These are phyloP conservation scores for Dictyostelium capitatum DNA, from an alignment of 78 protist species.

Conservation along the genomic window DNA sequence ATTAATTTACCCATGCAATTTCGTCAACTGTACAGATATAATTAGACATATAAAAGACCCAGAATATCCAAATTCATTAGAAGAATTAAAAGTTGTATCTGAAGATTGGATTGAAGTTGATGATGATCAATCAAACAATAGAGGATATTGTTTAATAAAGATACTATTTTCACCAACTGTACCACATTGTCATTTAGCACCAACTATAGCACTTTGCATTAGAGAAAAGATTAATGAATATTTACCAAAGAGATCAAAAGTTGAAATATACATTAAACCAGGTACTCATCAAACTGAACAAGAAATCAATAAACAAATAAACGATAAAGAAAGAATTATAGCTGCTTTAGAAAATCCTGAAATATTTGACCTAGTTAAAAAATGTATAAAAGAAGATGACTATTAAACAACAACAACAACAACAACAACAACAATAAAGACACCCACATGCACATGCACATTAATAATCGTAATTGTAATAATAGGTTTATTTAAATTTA, in stretches of 20 bases:
- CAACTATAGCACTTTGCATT: conserved; percentile 77
- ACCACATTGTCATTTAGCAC: conserved; percentile 82
- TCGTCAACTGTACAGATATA: too few relatives aligned
- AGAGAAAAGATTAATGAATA: conserved; percentile 51
- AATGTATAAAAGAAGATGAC: conserved; percentile 71
- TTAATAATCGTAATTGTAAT: too few relatives aligned
- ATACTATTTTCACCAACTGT: conserved; percentile 73
- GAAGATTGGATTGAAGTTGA: conserved; percentile 57
- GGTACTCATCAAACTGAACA: conserved; percentile 82
- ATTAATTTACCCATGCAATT: too few relatives aligned
- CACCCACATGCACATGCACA: too few relatives aligned
- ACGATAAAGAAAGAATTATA: conserved; percentile 93
- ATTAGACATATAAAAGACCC: conserved; percentile 63
- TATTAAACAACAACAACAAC: neutral
- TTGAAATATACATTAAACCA: conserved; percentile 52
- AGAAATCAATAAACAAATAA: conserved; percentile 88
- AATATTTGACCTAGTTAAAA: conserved; percentile 33
- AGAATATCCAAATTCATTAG: conserved; percentile 78
- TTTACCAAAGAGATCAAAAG: conserved; percentile 64
- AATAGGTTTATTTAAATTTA: too few relatives aligned
- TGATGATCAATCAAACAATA: neutral
- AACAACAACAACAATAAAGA: too few relatives aligned
- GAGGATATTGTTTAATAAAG: conserved; percentile 19
- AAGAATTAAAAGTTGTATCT: conserved; percentile 74
- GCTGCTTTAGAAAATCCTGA: conserved; percentile 92